These are phyloP conservation scores for Aspergillus pseudoterreus DNA, from an alignment of 2,329 filamentous ascomycete genomes.

Conservation along the genomic window DNA sequence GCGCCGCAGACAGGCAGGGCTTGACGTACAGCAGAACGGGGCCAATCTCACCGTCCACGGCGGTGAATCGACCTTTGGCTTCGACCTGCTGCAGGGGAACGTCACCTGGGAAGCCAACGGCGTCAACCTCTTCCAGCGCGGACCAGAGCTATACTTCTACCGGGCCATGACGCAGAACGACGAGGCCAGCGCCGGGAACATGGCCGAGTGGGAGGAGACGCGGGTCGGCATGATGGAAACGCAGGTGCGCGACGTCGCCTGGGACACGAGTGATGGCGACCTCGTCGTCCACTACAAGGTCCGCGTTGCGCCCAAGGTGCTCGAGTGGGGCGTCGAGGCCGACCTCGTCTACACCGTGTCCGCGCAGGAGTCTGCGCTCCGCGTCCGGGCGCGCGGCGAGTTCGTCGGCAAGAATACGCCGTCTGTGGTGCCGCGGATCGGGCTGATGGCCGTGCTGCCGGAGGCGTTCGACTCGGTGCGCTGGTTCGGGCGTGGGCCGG, in stretches of 20 bases:
- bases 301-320: conserved; percentile 56
- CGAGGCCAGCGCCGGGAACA: conserved; percentile 43
- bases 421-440: conserved; percentile 54
- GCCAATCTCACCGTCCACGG: not conserved
- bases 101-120: conserved; percentile 1
- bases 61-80: not conserved
- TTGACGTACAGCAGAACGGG: not conserved
- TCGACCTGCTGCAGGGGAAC: not conserved
- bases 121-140: conserved; percentile 8
- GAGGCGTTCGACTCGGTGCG: conserved; percentile 45
- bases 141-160: conserved; percentile 49
- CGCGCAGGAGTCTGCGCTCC: conserved; percentile 16
- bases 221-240: conserved; percentile 33
- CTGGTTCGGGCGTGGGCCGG: conserved; percentile 64
- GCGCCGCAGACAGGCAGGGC: not conserved
- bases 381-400: conserved; percentile 45
- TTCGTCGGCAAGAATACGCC: conserved; percentile 36
- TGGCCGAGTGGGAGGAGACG: conserved; percentile 55
- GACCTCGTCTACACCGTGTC: conserved; percentile 52
- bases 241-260: conserved; percentile 28
- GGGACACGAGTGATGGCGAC: conserved; percentile 16
- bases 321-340: conserved; percentile 57
- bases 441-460: conserved; percentile 54
- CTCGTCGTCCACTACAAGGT: conserved; percentile 44
- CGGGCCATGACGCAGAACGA: conserved; percentile 66